Conservation (phyloP, 2,329 filamentous ascomycete species). For the Fonsecaea pugnacius region DNA sequence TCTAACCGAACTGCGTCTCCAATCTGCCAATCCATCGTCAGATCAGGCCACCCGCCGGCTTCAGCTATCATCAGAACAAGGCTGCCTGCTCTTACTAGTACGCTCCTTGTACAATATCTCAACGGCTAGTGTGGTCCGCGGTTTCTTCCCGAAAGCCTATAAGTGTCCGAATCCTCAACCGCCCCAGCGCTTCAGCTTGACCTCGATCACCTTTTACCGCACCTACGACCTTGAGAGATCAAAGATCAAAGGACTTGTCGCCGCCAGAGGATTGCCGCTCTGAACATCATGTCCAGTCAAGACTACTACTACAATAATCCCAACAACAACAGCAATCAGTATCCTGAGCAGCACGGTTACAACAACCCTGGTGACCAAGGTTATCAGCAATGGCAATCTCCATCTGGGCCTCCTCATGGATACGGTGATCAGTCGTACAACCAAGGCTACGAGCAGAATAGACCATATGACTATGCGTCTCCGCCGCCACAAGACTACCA, state of each 20-base stretch:
- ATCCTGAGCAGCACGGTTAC: slow-evolving; percentile 29
- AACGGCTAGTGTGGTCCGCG: not conserved
- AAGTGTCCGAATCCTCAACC: slow-evolving; percentile 6
- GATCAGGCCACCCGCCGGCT: slow-evolving; percentile 3
- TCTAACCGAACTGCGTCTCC: not conserved
- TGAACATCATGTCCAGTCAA: slow-evolving; percentile 23
- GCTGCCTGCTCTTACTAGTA: slow-evolving; percentile 5
- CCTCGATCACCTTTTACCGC: not conserved
- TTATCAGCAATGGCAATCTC: slow-evolving; percentile 28
- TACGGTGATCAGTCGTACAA: slow-evolving; percentile 19
- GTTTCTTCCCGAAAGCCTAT: not conserved
- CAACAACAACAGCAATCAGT: slow-evolving; percentile 11
- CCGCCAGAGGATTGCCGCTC: not conserved
- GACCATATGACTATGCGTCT: slow-evolving; percentile 21
- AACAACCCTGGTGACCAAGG: slow-evolving; percentile 13
- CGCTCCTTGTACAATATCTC: not conserved
- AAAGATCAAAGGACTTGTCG: not conserved
- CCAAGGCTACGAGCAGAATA: slow-evolving; percentile 28
- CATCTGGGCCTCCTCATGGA: slow-evolving; percentile 17
- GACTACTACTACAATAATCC: slow-evolving; percentile 13
- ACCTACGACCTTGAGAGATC: not conserved
- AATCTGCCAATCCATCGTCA: too few species aligned
- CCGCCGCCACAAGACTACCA: slow-evolving; percentile 19
- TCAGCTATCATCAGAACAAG: slow-evolving; percentile 3
- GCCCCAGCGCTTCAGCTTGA: not conserved